Conservation (phyloP, 495 filamentous ascomycete genomes). For the Cairneyella variabilis region DNA sequence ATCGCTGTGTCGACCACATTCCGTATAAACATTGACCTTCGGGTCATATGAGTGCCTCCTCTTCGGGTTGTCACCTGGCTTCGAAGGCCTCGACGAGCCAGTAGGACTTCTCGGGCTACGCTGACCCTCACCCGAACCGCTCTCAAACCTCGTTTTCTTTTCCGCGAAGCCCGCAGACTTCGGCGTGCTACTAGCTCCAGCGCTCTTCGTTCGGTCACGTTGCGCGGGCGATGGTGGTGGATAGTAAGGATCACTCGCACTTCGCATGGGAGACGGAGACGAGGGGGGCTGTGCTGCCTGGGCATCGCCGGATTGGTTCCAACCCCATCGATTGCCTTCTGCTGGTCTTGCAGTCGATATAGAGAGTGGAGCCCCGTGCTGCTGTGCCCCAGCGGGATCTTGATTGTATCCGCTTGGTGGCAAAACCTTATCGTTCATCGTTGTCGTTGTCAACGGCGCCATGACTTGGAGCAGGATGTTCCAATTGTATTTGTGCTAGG, state of each 20-base stretch:
- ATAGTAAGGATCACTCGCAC: not conserved
- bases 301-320: conserved; percentile 2
- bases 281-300: conserved; percentile 10
- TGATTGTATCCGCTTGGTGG: not conserved
- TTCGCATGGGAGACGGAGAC: not conserved
- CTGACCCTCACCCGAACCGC: not conserved
- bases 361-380: not conserved
- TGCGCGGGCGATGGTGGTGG: conserved; percentile 4
- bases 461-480: not conserved
- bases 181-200: not conserved
- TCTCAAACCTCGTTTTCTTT: not conserved
- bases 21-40: conserved; percentile 18
- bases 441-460: not conserved
- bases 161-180: conserved; percentile 7
- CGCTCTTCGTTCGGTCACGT: not conserved
- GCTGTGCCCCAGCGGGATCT: not conserved
- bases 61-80: not conserved
- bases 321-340: too few relatives aligned
- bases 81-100: not conserved
- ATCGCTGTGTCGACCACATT: conserved; percentile 22
- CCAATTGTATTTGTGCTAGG: not conserved
- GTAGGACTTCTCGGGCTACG: conserved; percentile 2
- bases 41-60: conserved; percentile 13
- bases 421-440: conserved; percentile 4
- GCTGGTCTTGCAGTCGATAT: conserved; percentile 2